These are phyloP conservation scores for Pyricularia sp. DNA, from an alignment of 2,329 filamentous ascomycete genomes.

Conservation along the genomic window DNA sequence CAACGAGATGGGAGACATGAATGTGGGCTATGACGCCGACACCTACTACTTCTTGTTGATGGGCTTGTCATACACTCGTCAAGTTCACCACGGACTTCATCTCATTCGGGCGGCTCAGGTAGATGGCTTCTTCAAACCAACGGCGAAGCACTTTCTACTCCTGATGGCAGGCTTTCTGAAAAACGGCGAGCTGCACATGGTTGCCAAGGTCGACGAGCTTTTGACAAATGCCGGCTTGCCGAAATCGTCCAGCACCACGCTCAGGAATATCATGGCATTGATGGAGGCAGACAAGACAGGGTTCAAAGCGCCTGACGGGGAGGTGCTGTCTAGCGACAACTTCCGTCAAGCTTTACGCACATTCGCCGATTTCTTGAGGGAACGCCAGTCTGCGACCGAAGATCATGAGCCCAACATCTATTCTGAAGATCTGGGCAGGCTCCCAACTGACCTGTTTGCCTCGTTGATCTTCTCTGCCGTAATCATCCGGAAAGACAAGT, in stretches of 20 bases:
- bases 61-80: constrained; percentile 33
- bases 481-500: not conserved
- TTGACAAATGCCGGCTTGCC: constrained; percentile 29
- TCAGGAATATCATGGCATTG: not conserved
- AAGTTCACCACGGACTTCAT: constrained; percentile 35
- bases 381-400: not conserved
- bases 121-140: constrained; percentile 31
- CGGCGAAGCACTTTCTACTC: constrained; percentile 34
- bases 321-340: not conserved
- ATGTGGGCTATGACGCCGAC: constrained; percentile 32
- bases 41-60: constrained; percentile 38
- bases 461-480: not conserved
- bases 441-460: not conserved
- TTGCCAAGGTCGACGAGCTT: constrained; percentile 26
- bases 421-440: not conserved
- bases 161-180: constrained; percentile 39
- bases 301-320: not conserved
- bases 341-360: not conserved
- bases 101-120: constrained; percentile 31
- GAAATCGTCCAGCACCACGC: not conserved
- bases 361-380: not conserved
- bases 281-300: not conserved
- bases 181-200: constrained; percentile 27
- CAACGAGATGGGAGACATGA: constrained; percentile 31
- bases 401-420: not conserved